Base-by-base conservation (phyloP, 148 eudicot species). In the Nepenthes gracilis region DNA sequence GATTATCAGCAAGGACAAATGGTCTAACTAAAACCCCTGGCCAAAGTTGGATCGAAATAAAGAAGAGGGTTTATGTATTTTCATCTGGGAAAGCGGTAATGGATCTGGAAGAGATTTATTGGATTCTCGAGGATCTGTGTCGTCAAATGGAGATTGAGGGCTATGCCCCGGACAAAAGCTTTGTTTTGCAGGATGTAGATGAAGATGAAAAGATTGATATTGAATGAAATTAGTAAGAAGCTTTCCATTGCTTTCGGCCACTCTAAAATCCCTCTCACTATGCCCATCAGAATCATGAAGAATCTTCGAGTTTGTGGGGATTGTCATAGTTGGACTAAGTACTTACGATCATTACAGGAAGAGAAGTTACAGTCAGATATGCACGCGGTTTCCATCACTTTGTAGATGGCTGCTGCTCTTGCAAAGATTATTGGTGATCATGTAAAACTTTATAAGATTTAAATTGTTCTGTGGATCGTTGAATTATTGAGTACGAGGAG, bases 41-140 rank as follows among this genome's bases (percentile, higher is more conserved):
- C 6, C 74, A 71, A 35, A 84, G 83, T 64, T 84, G 81, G 89
- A 81, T 84, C 38, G 83, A 78, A 76, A 74, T 81, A 51, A 72
- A 76, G 55, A 84, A 81, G 63, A 78, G 67, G 64, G 74, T 76
- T 0, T 58, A 66, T 51, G 53, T 63, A 54, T 81, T 83, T 60
- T 72, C 68, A 37, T 75, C 83, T 35, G 89, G 83, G 55, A 63
- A 59, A 8, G 57, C 60, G 35, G 47, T 72, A 36, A 65, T 58
- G 33, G 77, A 68, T 35, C 59, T 64, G 68, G 73, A 71, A 59
- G 74, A 78, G 35, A 2, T 81, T 58, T 43, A 67, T 43, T 5
- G 32, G 14, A n/a, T 62, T 33, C 56, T 81, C 1, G 59, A 72
- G 38, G 71, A 54, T 64, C 64, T 83, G 73, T 67, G 70, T 55